A percentile compares a stretch with the other conserved stretches of the same genome.
Evolutionary conservation across 2,329 filamentous ascomycete genomes (phyloP).

Genomic region (Fusarium piperis): DNA sequence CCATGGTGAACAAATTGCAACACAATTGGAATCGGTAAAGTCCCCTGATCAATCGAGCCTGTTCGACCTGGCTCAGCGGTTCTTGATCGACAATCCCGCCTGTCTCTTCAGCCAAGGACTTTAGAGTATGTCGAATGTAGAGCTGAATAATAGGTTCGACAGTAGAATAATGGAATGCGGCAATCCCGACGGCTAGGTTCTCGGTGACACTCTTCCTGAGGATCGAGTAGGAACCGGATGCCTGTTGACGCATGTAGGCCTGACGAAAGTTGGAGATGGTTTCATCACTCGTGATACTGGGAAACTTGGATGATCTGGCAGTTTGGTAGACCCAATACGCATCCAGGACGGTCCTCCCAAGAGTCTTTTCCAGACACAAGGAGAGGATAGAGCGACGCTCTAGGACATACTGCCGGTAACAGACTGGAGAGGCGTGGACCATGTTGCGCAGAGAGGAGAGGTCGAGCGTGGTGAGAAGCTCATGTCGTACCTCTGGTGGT

Average conservation of each 20-base stretch:
- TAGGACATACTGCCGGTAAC: background rate
- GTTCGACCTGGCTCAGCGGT: background rate
- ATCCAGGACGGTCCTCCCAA: background rate
- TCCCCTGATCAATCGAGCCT: background rate
- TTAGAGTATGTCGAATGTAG: background rate
- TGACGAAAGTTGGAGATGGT: background rate
- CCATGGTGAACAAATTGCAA: background rate
- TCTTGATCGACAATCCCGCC: background rate
- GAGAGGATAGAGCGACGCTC: background rate
- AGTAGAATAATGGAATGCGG: background rate
- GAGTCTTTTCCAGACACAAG: background rate
- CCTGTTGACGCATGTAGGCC: background rate
- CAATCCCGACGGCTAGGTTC: background rate
- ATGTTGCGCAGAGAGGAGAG: background rate
- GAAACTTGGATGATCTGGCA: background rate
- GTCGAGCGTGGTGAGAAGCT: background rate
- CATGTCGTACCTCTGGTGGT: background rate
- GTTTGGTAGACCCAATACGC: background rate
- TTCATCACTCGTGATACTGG: background rate
- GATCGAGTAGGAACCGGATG: background rate
- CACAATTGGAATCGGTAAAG: conserved; percentile 1
- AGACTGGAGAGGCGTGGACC: background rate
- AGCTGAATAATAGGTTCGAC: background rate
- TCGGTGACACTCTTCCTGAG: background rate
- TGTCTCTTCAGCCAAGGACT: background rate